A percentile compares a stretch with the other conserved stretches of the same genome.
phyloP scores from a whole-genome alignment of 371 early-diverging fungal species.

The Blastocladiella emersonii region DNA sequence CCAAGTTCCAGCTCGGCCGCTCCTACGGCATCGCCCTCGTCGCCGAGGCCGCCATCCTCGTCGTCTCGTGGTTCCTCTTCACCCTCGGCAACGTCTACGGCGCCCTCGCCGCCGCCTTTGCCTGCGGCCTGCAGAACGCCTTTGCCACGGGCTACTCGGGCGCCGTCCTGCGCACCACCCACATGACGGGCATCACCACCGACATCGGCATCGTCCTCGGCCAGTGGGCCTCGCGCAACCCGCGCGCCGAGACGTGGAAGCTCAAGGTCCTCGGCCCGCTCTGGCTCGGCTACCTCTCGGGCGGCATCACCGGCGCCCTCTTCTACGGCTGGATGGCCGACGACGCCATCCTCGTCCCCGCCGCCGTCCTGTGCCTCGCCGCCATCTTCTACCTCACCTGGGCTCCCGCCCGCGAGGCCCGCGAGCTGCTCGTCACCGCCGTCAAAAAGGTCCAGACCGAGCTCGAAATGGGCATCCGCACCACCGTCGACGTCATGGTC shows the following conservation, averaged over 20 bases:
- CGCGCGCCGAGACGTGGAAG: constrained; percentile 27
- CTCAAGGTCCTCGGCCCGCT: constrained; percentile 28
- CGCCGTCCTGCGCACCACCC: constrained; percentile 33
- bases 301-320: constrained; percentile 14
- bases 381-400: constrained; percentile 7
- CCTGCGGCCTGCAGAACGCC: constrained; percentile 35
- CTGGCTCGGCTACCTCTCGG: constrained; percentile 18
- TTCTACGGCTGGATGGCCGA: neutral
- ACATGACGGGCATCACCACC: constrained; percentile 33
- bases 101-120: constrained; percentile 35
- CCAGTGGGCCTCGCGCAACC: constrained; percentile 24
- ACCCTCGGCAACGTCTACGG: constrained; percentile 23
- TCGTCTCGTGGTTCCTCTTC: constrained; percentile 22
- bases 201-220: constrained; percentile 38
- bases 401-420: constrained; percentile 6
- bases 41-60: constrained; percentile 22
- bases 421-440: constrained; percentile 1
- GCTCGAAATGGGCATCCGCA: neutral
- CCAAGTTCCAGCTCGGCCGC: constrained; percentile 28
- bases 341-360: constrained; percentile 1
- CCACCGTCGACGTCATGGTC: neutral
- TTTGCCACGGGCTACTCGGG: constrained; percentile 31
- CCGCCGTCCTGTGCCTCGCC: neutral
- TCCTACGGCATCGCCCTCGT: constrained; percentile 27
- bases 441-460: constrained; percentile 7